A percentile compares a stretch with the other conserved stretches of the same genome.
These are phyloP conservation scores for Peronosclerospora sorghi DNA, from an alignment of 352 stramenopile species.

Conservation along the genomic window DNA sequence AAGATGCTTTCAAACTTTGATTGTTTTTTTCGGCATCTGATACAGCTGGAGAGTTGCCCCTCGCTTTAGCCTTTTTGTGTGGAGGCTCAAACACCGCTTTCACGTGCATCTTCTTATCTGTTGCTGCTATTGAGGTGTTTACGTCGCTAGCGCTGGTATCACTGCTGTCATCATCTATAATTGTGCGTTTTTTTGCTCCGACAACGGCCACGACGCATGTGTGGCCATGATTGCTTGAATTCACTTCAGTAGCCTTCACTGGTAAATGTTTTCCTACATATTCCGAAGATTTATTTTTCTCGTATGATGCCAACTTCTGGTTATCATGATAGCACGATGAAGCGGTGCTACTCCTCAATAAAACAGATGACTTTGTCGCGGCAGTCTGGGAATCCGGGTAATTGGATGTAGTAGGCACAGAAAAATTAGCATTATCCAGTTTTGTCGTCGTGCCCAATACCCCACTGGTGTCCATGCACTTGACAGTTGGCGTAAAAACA, in stretches of 20 bases:
- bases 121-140: slow-evolving; percentile 5
- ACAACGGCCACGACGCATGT: slow-evolving; percentile 10
- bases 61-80: slow-evolving; percentile 14
- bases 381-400: neutral
- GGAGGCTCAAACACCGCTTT: slow-evolving; percentile 1
- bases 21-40: slow-evolving; percentile 1
- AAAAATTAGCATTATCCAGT: neutral
- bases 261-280: slow-evolving; percentile 1
- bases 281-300: neutral
- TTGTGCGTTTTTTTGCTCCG: slow-evolving; percentile 43
- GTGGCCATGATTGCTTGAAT: slow-evolving; percentile 11
- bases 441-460: slow-evolving; percentile 7
- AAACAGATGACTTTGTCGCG: neutral
- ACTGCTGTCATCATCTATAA: slow-evolving; percentile 51
- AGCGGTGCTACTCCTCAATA: neutral
- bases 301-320: neutral
- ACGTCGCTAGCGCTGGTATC: slow-evolving; percentile 33
- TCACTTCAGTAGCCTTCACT: slow-evolving; percentile 16
- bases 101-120: slow-evolving; percentile 1
- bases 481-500: neutral
- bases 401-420: neutral
- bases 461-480: slow-evolving; percentile 44
- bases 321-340: neutral
- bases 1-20: neutral
- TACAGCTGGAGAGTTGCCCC: neutral